Percentiles rank a stretch among this genome's conserved stretches.
phyloP scores from a whole-genome alignment of 768 basidiomycete genomes.

The Phanerochaete carnosa region DNA sequence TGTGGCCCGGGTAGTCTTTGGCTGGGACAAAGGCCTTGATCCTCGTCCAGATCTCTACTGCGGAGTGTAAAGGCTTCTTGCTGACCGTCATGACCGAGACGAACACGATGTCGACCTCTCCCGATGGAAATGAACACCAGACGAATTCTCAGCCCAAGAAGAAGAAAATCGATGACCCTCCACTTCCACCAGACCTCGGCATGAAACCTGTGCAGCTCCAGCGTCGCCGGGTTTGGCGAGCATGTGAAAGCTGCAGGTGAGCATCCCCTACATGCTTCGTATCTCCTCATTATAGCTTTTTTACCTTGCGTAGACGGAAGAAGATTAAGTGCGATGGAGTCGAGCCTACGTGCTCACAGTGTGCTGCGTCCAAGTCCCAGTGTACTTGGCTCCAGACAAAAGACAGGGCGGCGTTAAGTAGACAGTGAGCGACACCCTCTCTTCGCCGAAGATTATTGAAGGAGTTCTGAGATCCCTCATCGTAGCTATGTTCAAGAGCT shows the following conservation, averaged over 20 bases:
- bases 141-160: constrained; percentile 60
- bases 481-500: constrained; percentile 87
- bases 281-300: background rate
- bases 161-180: constrained; percentile 65
- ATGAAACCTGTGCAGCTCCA: constrained; percentile 76
- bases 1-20: background rate
- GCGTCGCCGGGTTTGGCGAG: constrained; percentile 79
- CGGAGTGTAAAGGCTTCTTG: constrained; percentile 12
- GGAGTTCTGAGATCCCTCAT: background rate
- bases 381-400: constrained; percentile 92
- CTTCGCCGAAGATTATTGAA: background rate
- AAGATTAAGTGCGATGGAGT: constrained; percentile 92
- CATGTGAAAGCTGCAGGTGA: constrained; percentile 86
- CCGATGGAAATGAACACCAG: constrained; percentile 8
- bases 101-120: constrained; percentile 15
- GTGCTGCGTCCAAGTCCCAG: constrained; percentile 65
- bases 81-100: constrained; percentile 53
- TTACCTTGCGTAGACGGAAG: constrained; percentile 58
- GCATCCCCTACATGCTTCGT: constrained; percentile 24
- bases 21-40: constrained; percentile 9
- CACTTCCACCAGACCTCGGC: constrained; percentile 47
- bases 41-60: constrained; percentile 13
- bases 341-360: constrained; percentile 85
- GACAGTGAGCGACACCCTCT: constrained; percentile 60
- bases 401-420: constrained; percentile 84